A percentile compares a stretch with the other conserved stretches of the same genome.
These are phyloP conservation scores for Chiua virens DNA, from an alignment of 768 basidiomycete genomes.

Conservation along the genomic window DNA sequence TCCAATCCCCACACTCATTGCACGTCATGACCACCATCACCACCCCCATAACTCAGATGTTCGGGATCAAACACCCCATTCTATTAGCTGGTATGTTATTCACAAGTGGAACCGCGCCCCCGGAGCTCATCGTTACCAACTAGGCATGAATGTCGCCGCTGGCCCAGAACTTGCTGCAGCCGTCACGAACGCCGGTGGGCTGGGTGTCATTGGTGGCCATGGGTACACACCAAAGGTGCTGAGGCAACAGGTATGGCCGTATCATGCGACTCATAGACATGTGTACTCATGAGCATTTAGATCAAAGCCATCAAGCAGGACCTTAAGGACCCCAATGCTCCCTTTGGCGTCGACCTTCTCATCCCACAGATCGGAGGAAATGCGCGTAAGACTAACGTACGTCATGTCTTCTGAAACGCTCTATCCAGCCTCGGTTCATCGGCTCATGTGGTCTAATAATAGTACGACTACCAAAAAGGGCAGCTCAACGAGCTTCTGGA, in stretches of 20 bases:
- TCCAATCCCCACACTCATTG: background rate
- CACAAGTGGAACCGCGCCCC: constrained; percentile 37
- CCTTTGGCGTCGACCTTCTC: constrained; percentile 91
- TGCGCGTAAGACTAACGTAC: constrained; percentile 89
- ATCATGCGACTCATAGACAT: background rate
- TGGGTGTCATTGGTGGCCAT: constrained; percentile 90
- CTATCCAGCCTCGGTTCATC: background rate
- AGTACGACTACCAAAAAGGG: constrained; percentile 91
- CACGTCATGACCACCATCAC: constrained; percentile 52
- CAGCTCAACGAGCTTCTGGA: constrained; percentile 80
- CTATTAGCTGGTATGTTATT: constrained; percentile 64
- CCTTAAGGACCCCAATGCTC: constrained; percentile 70
- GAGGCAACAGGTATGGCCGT: constrained; percentile 62
- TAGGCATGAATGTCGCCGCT: constrained; percentile 66
- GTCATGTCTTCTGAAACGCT: constrained; percentile 15
- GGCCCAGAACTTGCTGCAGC: constrained; percentile 88
- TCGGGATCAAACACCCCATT: constrained; percentile 86
- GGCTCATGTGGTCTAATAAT: background rate
- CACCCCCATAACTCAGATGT: constrained; percentile 87
- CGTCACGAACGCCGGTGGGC: constrained; percentile 90
- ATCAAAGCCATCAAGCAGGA: constrained; percentile 72
- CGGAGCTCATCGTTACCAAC: background rate
- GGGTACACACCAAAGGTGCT: constrained; percentile 84
- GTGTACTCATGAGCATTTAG: constrained; percentile 35
- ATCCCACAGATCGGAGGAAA: constrained; percentile 84